A percentile compares a stretch with the other conserved stretches of the same genome.
These are phyloP conservation scores for Ceratobasidium sp. DNA, from an alignment of 1,284 basidiomycete genomes.

Conservation along the genomic window DNA sequence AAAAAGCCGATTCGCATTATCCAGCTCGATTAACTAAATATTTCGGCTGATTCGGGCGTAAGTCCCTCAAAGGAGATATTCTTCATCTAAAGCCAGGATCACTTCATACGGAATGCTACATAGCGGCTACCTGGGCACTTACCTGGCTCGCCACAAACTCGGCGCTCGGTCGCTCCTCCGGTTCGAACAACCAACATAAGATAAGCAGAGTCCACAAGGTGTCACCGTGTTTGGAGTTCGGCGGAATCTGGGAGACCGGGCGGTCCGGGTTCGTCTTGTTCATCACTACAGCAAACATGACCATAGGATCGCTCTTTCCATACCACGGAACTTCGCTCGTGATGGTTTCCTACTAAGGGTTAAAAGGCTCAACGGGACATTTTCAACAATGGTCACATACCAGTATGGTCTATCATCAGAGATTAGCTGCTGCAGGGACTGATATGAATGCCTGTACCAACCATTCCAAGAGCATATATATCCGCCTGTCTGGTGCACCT, in stretches of 20 bases:
- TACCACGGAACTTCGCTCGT: too few relatives aligned
- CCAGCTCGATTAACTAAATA: too few relatives aligned
- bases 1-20: too few relatives aligned
- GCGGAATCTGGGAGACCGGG: background rate
- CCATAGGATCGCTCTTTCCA: background rate
- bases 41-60: too few relatives aligned
- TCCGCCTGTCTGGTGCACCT: background rate
- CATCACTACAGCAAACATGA: background rate
- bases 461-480: conserved; percentile 18
- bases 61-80: too few relatives aligned
- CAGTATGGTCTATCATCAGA: background rate
- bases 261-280: background rate
- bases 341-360: too few relatives aligned
- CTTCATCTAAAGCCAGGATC: too few relatives aligned
- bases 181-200: background rate
- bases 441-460: background rate
- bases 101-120: too few relatives aligned
- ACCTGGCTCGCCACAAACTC: background rate
- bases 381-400: too few relatives aligned
- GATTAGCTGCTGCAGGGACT: background rate
- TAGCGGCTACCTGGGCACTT: too few relatives aligned
- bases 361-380: too few relatives aligned
- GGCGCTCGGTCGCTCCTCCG: background rate
- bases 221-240: background rate
- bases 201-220: background rate